Percentiles rank a stretch among this genome's conserved stretches.
Evolutionary conservation across 306 rosid species (phyloP).

Genomic region (Inga leiocalycina): DNA sequence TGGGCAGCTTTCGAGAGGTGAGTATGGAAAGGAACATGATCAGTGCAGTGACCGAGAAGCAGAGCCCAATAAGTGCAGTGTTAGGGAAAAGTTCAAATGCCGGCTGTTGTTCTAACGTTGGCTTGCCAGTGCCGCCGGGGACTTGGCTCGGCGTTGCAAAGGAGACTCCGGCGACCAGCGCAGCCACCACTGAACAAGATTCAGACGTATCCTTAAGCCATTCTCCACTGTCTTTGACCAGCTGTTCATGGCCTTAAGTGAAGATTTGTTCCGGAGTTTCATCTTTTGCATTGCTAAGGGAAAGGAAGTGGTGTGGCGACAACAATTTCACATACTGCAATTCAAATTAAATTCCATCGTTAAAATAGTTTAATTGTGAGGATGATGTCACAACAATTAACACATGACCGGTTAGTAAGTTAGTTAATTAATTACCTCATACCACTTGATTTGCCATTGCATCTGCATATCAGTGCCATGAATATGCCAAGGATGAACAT

Average conservation of each 20-base stretch:
- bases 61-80: constrained; percentile 33
- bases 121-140: constrained; percentile 43
- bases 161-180: too few species aligned
- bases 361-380: neutral
- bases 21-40: constrained; percentile 59
- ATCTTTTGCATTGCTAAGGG: neutral
- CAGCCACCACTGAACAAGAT: too few species aligned
- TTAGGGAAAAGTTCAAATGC: neutral
- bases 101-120: neutral
- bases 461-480: constrained; percentile 18
- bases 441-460: constrained; percentile 25
- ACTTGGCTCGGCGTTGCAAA: too few species aligned
- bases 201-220: too few species aligned
- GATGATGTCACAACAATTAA: too few species aligned
- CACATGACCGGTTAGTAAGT: neutral
- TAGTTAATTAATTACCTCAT: neutral
- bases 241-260: neutral
- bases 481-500: neutral
- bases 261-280: constrained; percentile 1
- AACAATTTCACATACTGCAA: constrained; percentile 7
- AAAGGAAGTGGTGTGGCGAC: neutral
- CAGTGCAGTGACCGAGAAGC: constrained; percentile 51
- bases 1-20: constrained; percentile 30
- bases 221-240: neutral
- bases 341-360: neutral